phyloP scores from a whole-genome alignment of 208 protist genomes.

The Porcisia hertigi region DNA sequence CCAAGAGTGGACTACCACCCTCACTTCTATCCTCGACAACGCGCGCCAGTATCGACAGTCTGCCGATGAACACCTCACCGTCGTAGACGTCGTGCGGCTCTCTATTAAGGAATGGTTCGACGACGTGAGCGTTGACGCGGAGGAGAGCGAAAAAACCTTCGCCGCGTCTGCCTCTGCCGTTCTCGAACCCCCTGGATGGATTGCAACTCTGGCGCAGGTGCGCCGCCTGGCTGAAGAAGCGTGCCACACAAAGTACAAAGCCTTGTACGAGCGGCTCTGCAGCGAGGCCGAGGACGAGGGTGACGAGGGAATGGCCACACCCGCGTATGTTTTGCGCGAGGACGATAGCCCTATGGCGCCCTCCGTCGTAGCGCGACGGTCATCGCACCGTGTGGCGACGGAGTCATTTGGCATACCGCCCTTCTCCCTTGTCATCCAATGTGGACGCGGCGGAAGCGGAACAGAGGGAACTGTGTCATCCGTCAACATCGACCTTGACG shows the following conservation, averaged over 20 bases:
- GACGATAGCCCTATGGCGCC: slow-evolving; percentile 18
- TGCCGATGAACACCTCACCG: slow-evolving; percentile 11
- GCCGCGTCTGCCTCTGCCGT: neutral
- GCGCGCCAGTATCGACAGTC: slow-evolving; percentile 18
- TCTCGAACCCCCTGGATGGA: slow-evolving; percentile 7
- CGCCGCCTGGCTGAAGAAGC: slow-evolving; percentile 15
- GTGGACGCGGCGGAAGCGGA: slow-evolving; percentile 10
- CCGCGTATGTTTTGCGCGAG: neutral
- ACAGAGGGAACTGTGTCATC: neutral
- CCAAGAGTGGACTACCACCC: slow-evolving; percentile 17
- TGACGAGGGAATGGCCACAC: neutral
- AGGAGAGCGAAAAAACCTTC: neutral
- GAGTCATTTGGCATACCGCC: slow-evolving; percentile 22
- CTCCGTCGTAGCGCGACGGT: slow-evolving; percentile 10
- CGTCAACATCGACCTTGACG: neutral
- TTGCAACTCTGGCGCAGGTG: slow-evolving; percentile 12
- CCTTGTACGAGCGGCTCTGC: slow-evolving; percentile 27
- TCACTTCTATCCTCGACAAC: slow-evolving; percentile 25
- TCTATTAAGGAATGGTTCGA: slow-evolving; percentile 16
- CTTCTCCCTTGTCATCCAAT: slow-evolving; percentile 46
- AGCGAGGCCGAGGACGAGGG: slow-evolving; percentile 18
- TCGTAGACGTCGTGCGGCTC: slow-evolving; percentile 10
- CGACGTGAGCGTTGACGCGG: neutral
- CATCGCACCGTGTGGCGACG: slow-evolving; percentile 8
- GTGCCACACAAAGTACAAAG: slow-evolving; percentile 34